These are phyloP conservation scores for Calophaca sinica DNA, from an alignment of 306 rosid genomes.

Conservation along the genomic window DNA sequence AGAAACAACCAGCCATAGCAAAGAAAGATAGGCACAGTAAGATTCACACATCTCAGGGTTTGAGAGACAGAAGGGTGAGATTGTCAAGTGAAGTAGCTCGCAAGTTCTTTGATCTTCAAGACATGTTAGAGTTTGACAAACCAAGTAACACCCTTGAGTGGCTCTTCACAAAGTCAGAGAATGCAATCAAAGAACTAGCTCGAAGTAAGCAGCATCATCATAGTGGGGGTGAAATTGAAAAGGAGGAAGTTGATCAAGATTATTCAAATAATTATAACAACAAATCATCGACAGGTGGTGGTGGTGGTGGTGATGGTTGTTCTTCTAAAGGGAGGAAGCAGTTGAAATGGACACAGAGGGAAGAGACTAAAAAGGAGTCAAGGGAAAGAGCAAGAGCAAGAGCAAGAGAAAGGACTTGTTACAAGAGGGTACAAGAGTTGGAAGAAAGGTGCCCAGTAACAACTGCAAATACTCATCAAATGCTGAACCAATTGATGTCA, in stretches of 20 bases:
- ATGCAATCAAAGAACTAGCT: constrained; percentile 63
- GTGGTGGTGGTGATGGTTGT: neutral
- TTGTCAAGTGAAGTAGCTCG: constrained; percentile 80
- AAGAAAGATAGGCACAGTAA: constrained; percentile 90
- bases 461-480: constrained; percentile 32
- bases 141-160: constrained; percentile 93
- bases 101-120: constrained; percentile 93
- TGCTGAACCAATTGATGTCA: constrained; percentile 49
- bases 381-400: constrained; percentile 83
- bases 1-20: constrained; percentile 45
- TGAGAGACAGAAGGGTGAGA: constrained; percentile 86
- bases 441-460: constrained; percentile 42
- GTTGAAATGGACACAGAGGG: constrained; percentile 47
- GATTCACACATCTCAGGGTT: constrained; percentile 88
- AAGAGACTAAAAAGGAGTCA: constrained; percentile 50
- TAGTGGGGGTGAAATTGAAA: neutral
- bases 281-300: constrained; percentile 25
- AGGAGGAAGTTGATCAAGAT: constrained; percentile 25
- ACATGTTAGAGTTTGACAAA: constrained; percentile 86
- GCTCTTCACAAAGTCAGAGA: constrained; percentile 73
- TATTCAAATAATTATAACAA: constrained; percentile 43
- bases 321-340: constrained; percentile 41
- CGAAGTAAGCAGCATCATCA: constrained; percentile 41
- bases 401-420: constrained; percentile 79
- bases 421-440: constrained; percentile 46